Evolutionary conservation across 2,329 filamentous ascomycete genomes (phyloP).

Genomic region (Trichoderma arundinaceum): DNA sequence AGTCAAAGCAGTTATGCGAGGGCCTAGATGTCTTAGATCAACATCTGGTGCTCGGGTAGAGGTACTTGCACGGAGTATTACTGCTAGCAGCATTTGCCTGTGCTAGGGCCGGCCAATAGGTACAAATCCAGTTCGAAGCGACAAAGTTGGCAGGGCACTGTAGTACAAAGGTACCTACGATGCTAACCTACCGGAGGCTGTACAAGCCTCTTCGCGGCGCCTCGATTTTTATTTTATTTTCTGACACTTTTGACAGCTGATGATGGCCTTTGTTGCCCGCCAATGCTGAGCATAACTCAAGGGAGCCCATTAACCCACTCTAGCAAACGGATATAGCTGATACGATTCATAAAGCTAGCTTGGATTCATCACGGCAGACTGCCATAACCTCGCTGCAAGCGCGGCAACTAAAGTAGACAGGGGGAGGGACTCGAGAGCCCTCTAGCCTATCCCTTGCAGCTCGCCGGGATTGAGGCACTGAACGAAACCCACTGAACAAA

Average conservation of each 20-base stretch:
- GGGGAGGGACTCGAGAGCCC: neutral
- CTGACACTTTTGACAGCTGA: too few species aligned
- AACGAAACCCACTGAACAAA: too few species aligned
- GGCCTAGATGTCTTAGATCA: neutral
- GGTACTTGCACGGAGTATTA: slow-evolving; percentile 7
- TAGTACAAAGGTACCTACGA: too few species aligned
- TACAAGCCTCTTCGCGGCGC: neutral
- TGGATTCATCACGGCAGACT: slow-evolving; percentile 13
- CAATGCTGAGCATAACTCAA: too few species aligned
- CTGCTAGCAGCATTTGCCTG: neutral
- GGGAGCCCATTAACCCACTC: too few species aligned
- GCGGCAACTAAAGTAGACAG: slow-evolving; percentile 26
- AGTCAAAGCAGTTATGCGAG: too few species aligned
- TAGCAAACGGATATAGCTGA: neutral
- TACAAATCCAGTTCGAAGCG: neutral
- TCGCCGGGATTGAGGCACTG: neutral
- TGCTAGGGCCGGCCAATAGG: slow-evolving; percentile 6
- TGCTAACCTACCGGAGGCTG: too few species aligned
- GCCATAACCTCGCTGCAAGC: slow-evolving; percentile 18
- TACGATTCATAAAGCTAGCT: neutral
- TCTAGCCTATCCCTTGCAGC: slow-evolving; percentile 14
- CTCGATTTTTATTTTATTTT: neutral
- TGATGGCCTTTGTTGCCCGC: too few species aligned
- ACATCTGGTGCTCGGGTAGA: neutral
- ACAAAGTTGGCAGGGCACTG: neutral